Conservation (phyloP, 2,329 filamentous ascomycete genomes). For the Cordyceps tenuipes region DNA sequence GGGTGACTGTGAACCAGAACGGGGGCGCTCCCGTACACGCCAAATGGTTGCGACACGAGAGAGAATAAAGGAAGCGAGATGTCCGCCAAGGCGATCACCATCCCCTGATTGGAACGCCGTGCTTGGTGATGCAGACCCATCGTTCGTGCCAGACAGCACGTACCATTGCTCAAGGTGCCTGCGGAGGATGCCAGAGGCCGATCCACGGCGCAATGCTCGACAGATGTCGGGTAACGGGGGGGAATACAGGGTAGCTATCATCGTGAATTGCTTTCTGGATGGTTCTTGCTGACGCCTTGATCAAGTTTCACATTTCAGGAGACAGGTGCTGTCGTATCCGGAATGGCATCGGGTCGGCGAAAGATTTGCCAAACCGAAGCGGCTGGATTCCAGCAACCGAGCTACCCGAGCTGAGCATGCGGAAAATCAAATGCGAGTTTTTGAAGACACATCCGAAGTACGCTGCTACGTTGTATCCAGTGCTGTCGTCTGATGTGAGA, state of each 20-base stretch:
- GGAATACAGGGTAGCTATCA: slow-evolving; percentile 17
- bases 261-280: neutral
- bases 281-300: neutral
- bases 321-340: slow-evolving; percentile 21
- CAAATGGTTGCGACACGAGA: neutral
- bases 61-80: neutral
- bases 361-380: slow-evolving; percentile 24
- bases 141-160: slow-evolving; percentile 20
- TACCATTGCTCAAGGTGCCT: slow-evolving; percentile 28
- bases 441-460: slow-evolving; percentile 20
- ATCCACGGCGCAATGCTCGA: slow-evolving; percentile 15
- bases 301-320: slow-evolving; percentile 14
- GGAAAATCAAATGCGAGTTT: slow-evolving; percentile 19
- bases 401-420: slow-evolving; percentile 12
- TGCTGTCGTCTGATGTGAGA: slow-evolving; percentile 13
- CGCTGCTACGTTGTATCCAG: slow-evolving; percentile 22
- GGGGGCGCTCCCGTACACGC: neutral
- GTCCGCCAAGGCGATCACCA: neutral
- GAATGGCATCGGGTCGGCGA: slow-evolving; percentile 15
- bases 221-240: slow-evolving; percentile 11
- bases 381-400: slow-evolving; percentile 22
- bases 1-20: neutral
- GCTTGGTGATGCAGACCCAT: slow-evolving; percentile 17
- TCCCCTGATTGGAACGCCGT: slow-evolving; percentile 21
- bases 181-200: slow-evolving; percentile 20